Evolutionary conservation across 2,329 filamentous ascomycete species (phyloP).

Genomic region (Sarocladium kiliense): DNA sequence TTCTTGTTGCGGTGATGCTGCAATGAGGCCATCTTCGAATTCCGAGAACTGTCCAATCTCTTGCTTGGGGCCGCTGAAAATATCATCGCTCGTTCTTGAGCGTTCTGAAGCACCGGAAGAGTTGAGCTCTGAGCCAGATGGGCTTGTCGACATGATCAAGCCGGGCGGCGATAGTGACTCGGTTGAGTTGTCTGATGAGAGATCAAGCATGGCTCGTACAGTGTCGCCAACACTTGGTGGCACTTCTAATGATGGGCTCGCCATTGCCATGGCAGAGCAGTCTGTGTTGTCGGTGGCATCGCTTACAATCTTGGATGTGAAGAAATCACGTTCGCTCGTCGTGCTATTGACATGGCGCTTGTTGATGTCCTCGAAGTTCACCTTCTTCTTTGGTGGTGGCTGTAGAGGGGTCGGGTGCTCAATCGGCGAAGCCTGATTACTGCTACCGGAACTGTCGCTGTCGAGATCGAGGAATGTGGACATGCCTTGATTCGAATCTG

Average conservation of each 20-base stretch:
- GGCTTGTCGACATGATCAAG: not conserved
- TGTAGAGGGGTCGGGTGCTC: not conserved
- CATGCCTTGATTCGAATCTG: not conserved
- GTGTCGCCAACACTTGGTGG: not conserved
- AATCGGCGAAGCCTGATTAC: not conserved
- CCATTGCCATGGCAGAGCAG: not conserved
- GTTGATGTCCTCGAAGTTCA: not conserved
- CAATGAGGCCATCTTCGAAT: not conserved
- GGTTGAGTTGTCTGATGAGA: not conserved
- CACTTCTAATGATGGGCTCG: not conserved
- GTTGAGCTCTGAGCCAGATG: slow-evolving; percentile 1
- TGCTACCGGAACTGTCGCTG: slow-evolving; percentile 4
- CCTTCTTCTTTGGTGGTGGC: slow-evolving; percentile 3
- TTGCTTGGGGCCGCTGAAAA: not conserved
- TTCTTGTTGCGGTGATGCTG: not conserved
- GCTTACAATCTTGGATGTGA: not conserved
- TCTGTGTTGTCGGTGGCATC: not conserved
- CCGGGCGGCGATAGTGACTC: slow-evolving; percentile 2
- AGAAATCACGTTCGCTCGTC: not conserved
- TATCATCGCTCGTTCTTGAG: not conserved
- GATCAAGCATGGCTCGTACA: not conserved
- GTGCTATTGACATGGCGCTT: not conserved
- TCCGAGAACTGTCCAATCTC: not conserved
- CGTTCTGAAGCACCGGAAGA: not conserved
- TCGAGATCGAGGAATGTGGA: slow-evolving; percentile 2